Evolutionary conservation across 176 grass and related monocot genomes (phyloP).

Genomic region (Metroxylon sagu): DNA sequence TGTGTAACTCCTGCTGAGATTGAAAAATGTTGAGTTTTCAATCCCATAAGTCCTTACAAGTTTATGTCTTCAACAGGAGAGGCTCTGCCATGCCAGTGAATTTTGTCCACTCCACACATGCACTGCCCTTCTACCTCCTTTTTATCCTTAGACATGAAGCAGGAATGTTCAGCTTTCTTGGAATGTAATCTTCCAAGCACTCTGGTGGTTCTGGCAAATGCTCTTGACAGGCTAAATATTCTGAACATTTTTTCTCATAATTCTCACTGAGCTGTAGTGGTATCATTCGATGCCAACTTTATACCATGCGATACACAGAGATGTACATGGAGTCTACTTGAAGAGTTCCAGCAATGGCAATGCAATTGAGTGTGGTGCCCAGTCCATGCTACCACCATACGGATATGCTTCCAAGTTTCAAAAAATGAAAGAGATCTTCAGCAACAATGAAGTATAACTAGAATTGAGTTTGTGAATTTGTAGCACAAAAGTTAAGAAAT

Average conservation of each 20-base stretch:
- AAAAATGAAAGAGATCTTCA: too few species aligned
- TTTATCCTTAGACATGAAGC: neutral
- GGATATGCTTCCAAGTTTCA: too few species aligned
- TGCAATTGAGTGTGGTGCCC: neutral
- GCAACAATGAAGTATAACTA: too few species aligned
- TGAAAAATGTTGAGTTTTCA: too few species aligned
- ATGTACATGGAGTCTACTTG: neutral
- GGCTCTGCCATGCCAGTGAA: neutral
- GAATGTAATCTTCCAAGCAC: conserved; percentile 9
- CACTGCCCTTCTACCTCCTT: neutral
- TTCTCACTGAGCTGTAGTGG: conserved; percentile 2
- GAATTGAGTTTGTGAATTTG: too few species aligned
- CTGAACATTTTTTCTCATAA: conserved; percentile 1
- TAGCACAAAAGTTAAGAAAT: too few species aligned
- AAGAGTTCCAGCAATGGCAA: neutral
- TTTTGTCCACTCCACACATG: neutral
- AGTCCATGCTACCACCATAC: too few species aligned
- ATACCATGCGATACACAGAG: neutral
- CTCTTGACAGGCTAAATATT: neutral
- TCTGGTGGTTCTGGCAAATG: neutral
- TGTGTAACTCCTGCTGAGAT: too few species aligned
- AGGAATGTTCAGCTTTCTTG: neutral
- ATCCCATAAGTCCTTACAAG: too few species aligned
- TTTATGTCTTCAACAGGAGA: too few species aligned
- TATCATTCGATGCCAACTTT: neutral